Conservation (phyloP, 805 yeast genomes). For the Lachancea dasiensis region DNA sequence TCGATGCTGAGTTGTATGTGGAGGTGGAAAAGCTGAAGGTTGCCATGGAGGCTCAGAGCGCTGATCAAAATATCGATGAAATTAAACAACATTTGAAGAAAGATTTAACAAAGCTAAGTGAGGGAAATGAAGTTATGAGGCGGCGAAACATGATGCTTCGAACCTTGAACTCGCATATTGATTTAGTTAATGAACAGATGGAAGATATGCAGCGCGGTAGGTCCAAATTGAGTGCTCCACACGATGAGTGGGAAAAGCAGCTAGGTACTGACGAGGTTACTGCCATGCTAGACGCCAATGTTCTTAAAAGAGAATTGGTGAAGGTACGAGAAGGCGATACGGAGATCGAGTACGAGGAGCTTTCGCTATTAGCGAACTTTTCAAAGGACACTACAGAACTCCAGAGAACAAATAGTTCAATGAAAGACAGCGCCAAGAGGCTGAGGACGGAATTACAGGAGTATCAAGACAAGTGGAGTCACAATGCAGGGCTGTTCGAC, state of each 20-base stretch:
- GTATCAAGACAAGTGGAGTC: conserved; percentile 28
- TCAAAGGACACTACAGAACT: conserved; percentile 25
- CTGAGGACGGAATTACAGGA: conserved; percentile 17
- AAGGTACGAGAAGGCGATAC: conserved; percentile 7
- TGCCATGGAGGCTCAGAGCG: conserved; percentile 23
- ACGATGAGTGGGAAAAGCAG: conserved; percentile 26
- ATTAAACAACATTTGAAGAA: conserved; percentile 13
- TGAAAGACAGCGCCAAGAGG: conserved; percentile 23
- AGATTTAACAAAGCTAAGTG: conserved; percentile 15
- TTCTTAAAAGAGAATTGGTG: conserved; percentile 12
- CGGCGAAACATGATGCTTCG: conserved; percentile 20
- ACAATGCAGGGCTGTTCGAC: conserved; percentile 27
- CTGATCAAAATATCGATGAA: conserved; percentile 14
- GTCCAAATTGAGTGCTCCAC: conserved; percentile 20
- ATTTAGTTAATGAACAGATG: conserved; percentile 21
- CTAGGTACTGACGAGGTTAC: conserved; percentile 22
- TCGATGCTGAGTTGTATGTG: conserved; percentile 23
- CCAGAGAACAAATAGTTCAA: conserved; percentile 19
- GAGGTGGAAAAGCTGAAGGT: conserved; percentile 22
- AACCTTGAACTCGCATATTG: conserved; percentile 22
- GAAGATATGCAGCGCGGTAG: conserved; percentile 20
- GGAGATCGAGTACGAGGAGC: conserved; percentile 4
- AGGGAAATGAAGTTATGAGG: conserved; percentile 12
- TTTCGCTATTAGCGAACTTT: conserved; percentile 12
- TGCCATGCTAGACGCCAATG: conserved; percentile 18